A percentile compares a stretch with the other conserved stretches of the same genome.
Conservation (phyloP, 2,329 filamentous ascomycete genomes). For the Trichoderma endophyticum region DNA sequence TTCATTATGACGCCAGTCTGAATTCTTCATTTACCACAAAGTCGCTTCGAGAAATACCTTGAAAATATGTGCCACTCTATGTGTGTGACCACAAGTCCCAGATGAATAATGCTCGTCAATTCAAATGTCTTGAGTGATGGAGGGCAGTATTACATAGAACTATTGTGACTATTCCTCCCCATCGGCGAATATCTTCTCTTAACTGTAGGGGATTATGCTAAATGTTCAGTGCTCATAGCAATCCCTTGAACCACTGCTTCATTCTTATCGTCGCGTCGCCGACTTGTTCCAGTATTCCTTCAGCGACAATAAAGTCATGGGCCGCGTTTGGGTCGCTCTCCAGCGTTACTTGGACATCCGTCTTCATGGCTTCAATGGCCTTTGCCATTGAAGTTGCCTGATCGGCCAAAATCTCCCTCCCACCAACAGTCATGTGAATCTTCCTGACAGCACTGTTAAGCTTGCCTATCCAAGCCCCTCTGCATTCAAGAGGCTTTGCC, state of each 20-base stretch:
- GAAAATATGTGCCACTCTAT: neutral
- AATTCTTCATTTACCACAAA: neutral
- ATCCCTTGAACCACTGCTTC: constrained; percentile 31
- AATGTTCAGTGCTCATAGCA: neutral
- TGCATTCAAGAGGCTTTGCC: constrained; percentile 30
- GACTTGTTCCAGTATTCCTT: constrained; percentile 18
- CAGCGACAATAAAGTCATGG: constrained; percentile 35
- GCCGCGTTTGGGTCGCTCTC: constrained; percentile 31
- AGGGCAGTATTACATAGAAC: neutral
- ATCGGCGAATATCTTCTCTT: neutral
- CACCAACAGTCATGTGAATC: constrained; percentile 35
- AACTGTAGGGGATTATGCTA: neutral
- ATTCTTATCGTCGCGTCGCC: constrained; percentile 32
- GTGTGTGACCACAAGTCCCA: neutral
- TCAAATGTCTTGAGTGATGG: neutral
- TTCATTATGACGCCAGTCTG: neutral
- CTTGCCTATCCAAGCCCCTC: constrained; percentile 29
- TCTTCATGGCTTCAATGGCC: constrained; percentile 23
- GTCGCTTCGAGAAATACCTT: neutral
- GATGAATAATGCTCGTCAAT: neutral
- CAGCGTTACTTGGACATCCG: constrained; percentile 26
- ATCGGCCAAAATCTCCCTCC: constrained; percentile 32
- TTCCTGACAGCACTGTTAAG: constrained; percentile 22
- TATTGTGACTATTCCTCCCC: neutral
- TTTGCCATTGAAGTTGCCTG: constrained; percentile 28